These are phyloP conservation scores for Dactylellina drechsleri DNA, from an alignment of 2,329 filamentous ascomycete species.

Conservation along the genomic window DNA sequence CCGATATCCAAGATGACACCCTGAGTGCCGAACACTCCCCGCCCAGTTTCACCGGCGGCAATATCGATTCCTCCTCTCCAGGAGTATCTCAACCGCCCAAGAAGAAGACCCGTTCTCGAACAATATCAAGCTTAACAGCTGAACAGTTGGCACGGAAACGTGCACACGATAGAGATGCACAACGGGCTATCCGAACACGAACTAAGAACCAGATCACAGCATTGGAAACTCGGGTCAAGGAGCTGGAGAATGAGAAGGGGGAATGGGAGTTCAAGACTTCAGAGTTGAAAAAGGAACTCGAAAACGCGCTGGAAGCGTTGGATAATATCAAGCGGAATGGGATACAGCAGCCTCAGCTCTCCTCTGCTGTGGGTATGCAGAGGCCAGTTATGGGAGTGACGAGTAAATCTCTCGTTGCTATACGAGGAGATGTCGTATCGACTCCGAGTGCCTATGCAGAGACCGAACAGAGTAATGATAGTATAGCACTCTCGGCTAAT, in stretches of 20 bases:
- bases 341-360: constrained; percentile 22
- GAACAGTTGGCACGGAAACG: constrained; percentile 90
- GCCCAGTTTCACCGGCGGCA: constrained; percentile 8
- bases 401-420: constrained; percentile 34
- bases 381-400: constrained; percentile 18
- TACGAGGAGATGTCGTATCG: constrained; percentile 24
- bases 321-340: constrained; percentile 50
- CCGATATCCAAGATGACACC: constrained; percentile 49
- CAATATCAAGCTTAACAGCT: constrained; percentile 85
- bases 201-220: constrained; percentile 82
- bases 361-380: constrained; percentile 4
- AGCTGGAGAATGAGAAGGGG: constrained; percentile 65
- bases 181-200: constrained; percentile 83
- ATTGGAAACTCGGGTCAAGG: constrained; percentile 76
- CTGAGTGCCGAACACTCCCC: constrained; percentile 46
- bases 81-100: constrained; percentile 59
- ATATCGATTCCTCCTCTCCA: constrained; percentile 61
- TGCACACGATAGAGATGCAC: constrained; percentile 88
- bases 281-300: constrained; percentile 75
- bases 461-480: constrained; percentile 37
- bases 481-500: constrained; percentile 33
- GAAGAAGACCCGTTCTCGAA: constrained; percentile 67
- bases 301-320: constrained; percentile 47
- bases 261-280: constrained; percentile 78
- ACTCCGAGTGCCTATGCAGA: constrained; percentile 29